Percentiles rank a stretch among this genome's conserved stretches.
These are phyloP conservation scores for Mixia osmundae DNA, from an alignment of 1,284 basidiomycete species.

Conservation along the genomic window DNA sequence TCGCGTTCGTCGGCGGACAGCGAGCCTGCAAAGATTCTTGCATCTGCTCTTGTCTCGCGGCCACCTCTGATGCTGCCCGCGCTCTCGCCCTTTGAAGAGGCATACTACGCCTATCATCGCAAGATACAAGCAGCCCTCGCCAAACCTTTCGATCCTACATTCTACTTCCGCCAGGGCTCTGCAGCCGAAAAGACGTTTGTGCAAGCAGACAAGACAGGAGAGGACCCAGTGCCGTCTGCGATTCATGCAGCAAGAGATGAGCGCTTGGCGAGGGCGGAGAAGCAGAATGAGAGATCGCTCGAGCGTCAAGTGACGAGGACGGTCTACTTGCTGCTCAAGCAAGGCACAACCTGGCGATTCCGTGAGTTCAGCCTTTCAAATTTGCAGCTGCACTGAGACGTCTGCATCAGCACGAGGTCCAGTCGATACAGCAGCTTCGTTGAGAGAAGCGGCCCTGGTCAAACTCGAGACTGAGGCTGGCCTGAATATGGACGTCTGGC, in stretches of 20 bases:
- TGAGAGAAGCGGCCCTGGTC: conserved; percentile 44
- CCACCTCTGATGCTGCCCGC: conserved; percentile 13
- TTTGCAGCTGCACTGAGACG: neutral
- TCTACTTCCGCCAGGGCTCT: conserved; percentile 88
- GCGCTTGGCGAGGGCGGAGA: conserved; percentile 32
- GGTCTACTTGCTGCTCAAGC: conserved; percentile 52
- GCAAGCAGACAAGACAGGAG: conserved; percentile 14
- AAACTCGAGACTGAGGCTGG: conserved; percentile 44
- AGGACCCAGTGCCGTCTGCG: conserved; percentile 22
- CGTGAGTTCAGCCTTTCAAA: conserved; percentile 20
- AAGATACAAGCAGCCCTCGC: conserved; percentile 60
- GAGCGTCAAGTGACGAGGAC: conserved; percentile 58
- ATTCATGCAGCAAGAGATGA: conserved; percentile 20
- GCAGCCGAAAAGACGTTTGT: conserved; percentile 56
- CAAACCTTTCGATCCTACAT: conserved; percentile 65
- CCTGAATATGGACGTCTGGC: conserved; percentile 46
- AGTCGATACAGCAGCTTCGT: conserved; percentile 33
- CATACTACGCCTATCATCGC: conserved; percentile 68
- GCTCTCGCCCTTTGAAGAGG: conserved; percentile 39
- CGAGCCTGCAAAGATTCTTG: too few species aligned
- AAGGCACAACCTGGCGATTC: conserved; percentile 44
- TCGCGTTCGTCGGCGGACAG: too few species aligned
- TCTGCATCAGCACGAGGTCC: conserved; percentile 26
- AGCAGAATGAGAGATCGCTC: conserved; percentile 36
- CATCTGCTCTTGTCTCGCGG: conserved; percentile 15